These are phyloP conservation scores for Senecio squalidus DNA, from an alignment of 140 eudicot species.

Conservation along the genomic window DNA sequence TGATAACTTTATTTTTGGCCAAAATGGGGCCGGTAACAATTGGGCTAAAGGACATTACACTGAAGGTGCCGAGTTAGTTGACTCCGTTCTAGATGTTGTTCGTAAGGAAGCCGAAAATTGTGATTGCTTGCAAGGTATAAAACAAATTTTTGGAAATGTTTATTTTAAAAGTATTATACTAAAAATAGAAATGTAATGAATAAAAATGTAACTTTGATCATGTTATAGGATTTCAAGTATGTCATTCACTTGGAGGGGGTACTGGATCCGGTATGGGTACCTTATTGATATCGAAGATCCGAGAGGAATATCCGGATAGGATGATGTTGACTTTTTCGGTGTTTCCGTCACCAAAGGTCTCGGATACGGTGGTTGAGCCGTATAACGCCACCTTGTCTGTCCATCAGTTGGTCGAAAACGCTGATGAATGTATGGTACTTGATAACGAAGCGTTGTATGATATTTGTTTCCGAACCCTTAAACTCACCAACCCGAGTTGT, in stretches of 20 bases:
- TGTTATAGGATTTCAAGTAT: constrained; percentile 64
- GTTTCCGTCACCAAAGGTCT: constrained; percentile 78
- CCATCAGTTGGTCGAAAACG: constrained; percentile 78
- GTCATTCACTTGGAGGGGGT: constrained; percentile 88
- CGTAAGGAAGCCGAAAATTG: constrained; percentile 75
- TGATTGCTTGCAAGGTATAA: constrained; percentile 71
- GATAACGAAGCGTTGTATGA: constrained; percentile 80
- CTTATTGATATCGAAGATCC: constrained; percentile 65
- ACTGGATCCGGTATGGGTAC: constrained; percentile 95
- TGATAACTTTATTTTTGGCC: constrained; percentile 82
- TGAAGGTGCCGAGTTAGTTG: constrained; percentile 74
- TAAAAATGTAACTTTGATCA: background rate
- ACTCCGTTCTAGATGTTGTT: constrained; percentile 71
- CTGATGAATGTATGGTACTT: constrained; percentile 86
- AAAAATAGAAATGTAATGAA: background rate
- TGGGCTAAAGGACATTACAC: constrained; percentile 87
- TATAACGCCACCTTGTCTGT: constrained; percentile 86
- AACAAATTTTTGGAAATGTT: too few species aligned
- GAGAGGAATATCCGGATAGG: constrained; percentile 84
- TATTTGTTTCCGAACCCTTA: constrained; percentile 84
- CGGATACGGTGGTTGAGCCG: constrained; percentile 87
- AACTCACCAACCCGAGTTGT: constrained; percentile 89
- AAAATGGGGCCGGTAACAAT: constrained; percentile 81
- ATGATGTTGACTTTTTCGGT: constrained; percentile 92
- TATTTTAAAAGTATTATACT: background rate